These are phyloP conservation scores for Lecanicillium sp. DNA, from an alignment of 2,329 filamentous ascomycete genomes.

Conservation along the genomic window DNA sequence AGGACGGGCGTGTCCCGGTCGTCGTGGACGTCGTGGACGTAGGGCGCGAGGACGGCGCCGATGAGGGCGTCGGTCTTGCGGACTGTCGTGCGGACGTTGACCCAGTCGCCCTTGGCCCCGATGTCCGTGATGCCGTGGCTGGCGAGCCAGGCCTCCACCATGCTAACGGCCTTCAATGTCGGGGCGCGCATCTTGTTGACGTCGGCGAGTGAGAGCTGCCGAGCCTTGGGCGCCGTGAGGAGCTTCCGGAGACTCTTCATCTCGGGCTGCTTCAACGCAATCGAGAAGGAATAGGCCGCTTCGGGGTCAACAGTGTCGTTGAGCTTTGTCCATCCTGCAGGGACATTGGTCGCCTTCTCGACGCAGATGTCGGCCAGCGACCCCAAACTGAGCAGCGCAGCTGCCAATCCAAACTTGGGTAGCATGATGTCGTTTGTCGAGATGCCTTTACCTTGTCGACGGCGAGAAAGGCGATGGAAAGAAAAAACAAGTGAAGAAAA, in stretches of 20 bases:
- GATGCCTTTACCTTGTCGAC: too few relatives aligned
- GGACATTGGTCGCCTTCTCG: conserved; percentile 10
- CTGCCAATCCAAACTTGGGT: conserved; percentile 2
- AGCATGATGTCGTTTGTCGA: conserved; percentile 8
- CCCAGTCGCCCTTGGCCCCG: conserved; percentile 32
- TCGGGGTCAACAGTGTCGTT: conserved; percentile 19
- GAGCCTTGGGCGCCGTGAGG: conserved; percentile 19
- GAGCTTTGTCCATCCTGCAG: conserved; percentile 15
- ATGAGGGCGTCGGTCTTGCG: conserved; percentile 34
- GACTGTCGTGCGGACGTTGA: conserved; percentile 38
- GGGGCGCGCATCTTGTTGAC: conserved; percentile 32
- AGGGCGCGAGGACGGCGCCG: conserved; percentile 34
- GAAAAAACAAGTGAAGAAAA: background rate
- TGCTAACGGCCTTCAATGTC: conserved; percentile 25
- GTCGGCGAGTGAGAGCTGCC: conserved; percentile 32
- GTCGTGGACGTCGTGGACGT: conserved; percentile 33
- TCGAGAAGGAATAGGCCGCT: conserved; percentile 17
- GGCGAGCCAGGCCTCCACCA: conserved; percentile 37
- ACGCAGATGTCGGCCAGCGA: conserved; percentile 8
- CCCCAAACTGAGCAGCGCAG: conserved; percentile 5
- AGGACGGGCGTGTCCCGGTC: conserved; percentile 28
- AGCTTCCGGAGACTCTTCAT: conserved; percentile 12
- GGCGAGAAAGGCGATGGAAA: background rate
- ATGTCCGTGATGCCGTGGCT: conserved; percentile 30
- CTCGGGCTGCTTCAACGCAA: conserved; percentile 16